Conservation (phyloP, 306 rosid species). For the Acacia confusa region DNA sequence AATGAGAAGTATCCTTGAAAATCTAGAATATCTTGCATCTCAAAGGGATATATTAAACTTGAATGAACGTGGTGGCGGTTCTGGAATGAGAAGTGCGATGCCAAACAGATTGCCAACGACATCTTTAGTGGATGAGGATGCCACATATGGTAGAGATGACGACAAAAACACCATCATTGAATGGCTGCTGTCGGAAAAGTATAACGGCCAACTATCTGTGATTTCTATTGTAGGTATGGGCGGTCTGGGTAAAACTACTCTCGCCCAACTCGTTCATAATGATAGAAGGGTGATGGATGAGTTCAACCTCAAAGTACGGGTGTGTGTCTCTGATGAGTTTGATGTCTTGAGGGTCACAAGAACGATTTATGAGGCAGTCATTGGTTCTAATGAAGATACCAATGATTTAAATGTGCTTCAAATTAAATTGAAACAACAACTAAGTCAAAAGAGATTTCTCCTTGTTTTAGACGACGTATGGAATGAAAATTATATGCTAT, state of each 20-base stretch:
- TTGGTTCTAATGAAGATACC: not conserved
- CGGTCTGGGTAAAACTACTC: slow-evolving; percentile 19
- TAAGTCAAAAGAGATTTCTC: slow-evolving; percentile 14
- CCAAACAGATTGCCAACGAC: not conserved
- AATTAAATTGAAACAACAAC: not conserved
- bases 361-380: slow-evolving; percentile 13
- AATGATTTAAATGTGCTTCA: slow-evolving; percentile 11
- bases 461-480: slow-evolving; percentile 41
- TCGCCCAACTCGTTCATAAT: slow-evolving; percentile 9
- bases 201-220: not conserved
- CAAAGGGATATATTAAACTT: slow-evolving; percentile 2
- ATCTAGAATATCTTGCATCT: not conserved
- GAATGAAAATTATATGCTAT: slow-evolving; percentile 14
- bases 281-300: not conserved
- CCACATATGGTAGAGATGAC: slow-evolving; percentile 25
- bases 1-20: not conserved
- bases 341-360: not conserved
- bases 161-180: slow-evolving; percentile 6
- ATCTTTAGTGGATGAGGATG: slow-evolving; percentile 11
- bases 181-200: not conserved
- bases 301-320: slow-evolving; percentile 13
- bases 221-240: slow-evolving; percentile 25
- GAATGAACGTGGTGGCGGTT: not conserved
- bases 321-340: slow-evolving; percentile 17
- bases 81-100: not conserved